phyloP scores from a whole-genome alignment of 2,329 filamentous ascomycete genomes.

The Fusarium hostae region DNA sequence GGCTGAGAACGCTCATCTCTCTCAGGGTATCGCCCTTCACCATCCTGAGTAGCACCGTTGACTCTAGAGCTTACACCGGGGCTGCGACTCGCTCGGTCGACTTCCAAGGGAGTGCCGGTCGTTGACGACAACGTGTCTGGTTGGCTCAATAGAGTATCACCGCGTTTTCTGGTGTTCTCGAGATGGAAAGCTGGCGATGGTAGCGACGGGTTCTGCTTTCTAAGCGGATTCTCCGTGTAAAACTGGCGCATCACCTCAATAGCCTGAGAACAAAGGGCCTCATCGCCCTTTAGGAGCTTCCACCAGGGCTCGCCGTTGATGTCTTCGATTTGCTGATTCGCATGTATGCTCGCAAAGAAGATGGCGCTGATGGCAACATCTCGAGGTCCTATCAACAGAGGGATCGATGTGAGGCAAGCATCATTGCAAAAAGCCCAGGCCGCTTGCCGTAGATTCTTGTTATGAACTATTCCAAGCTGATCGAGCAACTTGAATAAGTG shows the following conservation, averaged over 20 bases:
- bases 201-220: conserved; percentile 65
- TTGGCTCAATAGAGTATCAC: conserved; percentile 55
- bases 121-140: conserved; percentile 59
- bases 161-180: conserved; percentile 65
- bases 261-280: conserved; percentile 76
- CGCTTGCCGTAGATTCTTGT: conserved; percentile 84
- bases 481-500: conserved; percentile 84
- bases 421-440: conserved; percentile 97
- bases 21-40: conserved; percentile 46
- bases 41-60: conserved; percentile 54
- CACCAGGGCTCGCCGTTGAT: conserved; percentile 86
- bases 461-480: conserved; percentile 77
- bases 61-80: conserved; percentile 57
- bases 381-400: conserved; percentile 80
- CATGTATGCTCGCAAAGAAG: conserved; percentile 85
- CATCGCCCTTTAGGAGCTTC: conserved; percentile 77
- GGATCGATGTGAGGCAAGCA: conserved; percentile 83
- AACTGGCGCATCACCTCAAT: conserved; percentile 80
- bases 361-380: conserved; percentile 87
- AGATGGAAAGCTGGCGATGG: conserved; percentile 66
- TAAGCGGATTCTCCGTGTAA: conserved; percentile 71
- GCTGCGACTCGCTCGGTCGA: conserved; percentile 62
- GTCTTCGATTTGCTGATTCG: conserved; percentile 79
- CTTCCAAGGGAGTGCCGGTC: conserved; percentile 60
- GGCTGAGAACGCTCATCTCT: conserved; percentile 49